Evolutionary conservation across 2,329 filamentous ascomycete species (phyloP).

Genomic region (Plectosphaerella cucumerina): DNA sequence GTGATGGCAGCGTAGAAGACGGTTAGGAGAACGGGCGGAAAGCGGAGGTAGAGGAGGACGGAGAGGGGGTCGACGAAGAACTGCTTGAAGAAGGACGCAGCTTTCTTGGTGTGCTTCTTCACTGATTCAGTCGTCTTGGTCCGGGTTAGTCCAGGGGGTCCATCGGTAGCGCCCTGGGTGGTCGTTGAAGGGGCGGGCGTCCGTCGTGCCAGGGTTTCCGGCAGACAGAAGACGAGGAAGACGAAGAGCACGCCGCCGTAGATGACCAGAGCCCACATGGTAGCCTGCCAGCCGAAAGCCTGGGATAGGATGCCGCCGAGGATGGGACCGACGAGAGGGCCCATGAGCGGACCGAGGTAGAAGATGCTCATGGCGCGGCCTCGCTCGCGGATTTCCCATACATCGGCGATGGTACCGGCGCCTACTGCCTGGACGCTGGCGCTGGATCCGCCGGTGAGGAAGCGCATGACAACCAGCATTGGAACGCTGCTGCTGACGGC

Average conservation of each 20-base stretch:
- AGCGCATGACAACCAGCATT: constrained; percentile 75
- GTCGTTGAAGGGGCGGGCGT: constrained; percentile 13
- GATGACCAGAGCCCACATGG: constrained; percentile 72
- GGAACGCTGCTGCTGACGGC: constrained; percentile 65
- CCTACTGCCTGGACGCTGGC: constrained; percentile 81
- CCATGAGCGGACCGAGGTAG: constrained; percentile 73
- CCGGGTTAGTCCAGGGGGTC: constrained; percentile 31
- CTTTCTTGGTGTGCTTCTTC: constrained; percentile 49
- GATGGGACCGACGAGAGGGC: constrained; percentile 60
- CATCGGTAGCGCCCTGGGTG: constrained; percentile 3
- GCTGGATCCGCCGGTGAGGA: constrained; percentile 70
- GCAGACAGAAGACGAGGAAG: constrained; percentile 56
- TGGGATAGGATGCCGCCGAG: constrained; percentile 70
- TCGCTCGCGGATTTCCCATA: constrained; percentile 70
- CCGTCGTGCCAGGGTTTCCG: constrained; percentile 55
- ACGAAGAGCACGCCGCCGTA: constrained; percentile 59
- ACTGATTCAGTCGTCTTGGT: constrained; percentile 61
- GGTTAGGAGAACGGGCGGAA: constrained; percentile 68
- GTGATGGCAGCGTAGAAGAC: constrained; percentile 72
- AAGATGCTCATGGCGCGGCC: constrained; percentile 80
- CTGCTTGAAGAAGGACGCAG: constrained; percentile 50
- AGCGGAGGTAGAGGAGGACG: constrained; percentile 67
- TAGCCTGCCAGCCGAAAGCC: constrained; percentile 68
- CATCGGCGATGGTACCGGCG: constrained; percentile 76
- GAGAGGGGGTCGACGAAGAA: constrained; percentile 68